A percentile compares a stretch with the other conserved stretches of the same genome.
Conservation (phyloP, 345 rosid species). For the Eucalyptus coolabah region DNA sequence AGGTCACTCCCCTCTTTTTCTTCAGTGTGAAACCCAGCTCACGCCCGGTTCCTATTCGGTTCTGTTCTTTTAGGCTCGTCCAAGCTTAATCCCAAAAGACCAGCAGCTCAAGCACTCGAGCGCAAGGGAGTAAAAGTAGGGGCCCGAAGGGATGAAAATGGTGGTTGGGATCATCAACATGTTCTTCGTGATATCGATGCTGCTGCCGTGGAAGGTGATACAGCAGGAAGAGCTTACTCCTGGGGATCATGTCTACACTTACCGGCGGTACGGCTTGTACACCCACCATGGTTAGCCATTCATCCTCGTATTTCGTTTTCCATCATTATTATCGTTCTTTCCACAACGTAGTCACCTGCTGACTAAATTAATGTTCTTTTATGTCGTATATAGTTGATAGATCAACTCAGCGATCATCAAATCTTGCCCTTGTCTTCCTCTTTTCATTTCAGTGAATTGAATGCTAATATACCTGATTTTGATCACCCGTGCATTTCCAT, state of each 20-base stretch:
- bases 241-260: neutral
- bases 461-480: neutral
- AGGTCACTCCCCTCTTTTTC: too few relatives aligned
- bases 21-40: too few relatives aligned
- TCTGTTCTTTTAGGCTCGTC: too few relatives aligned
- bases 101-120: too few relatives aligned
- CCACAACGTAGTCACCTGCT: neutral
- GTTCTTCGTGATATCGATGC: neutral
- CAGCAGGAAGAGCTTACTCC: neutral
- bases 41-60: too few relatives aligned
- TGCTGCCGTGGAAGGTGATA: fast-evolving
- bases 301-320: neutral
- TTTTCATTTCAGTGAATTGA: neutral
- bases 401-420: neutral
- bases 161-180: too few relatives aligned
- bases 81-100: too few relatives aligned
- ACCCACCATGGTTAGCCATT: neutral
- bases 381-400: neutral
- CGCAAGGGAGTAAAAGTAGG: too few relatives aligned
- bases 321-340: neutral
- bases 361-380: neutral
- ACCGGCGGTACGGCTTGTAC: neutral
- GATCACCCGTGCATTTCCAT: neutral
- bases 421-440: neutral
- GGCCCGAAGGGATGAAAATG: too few relatives aligned